A percentile compares a stretch with the other conserved stretches of the same genome.
These are phyloP conservation scores for Mycena citricolor DNA, from an alignment of 1,284 basidiomycete species.

Conservation along the genomic window DNA sequence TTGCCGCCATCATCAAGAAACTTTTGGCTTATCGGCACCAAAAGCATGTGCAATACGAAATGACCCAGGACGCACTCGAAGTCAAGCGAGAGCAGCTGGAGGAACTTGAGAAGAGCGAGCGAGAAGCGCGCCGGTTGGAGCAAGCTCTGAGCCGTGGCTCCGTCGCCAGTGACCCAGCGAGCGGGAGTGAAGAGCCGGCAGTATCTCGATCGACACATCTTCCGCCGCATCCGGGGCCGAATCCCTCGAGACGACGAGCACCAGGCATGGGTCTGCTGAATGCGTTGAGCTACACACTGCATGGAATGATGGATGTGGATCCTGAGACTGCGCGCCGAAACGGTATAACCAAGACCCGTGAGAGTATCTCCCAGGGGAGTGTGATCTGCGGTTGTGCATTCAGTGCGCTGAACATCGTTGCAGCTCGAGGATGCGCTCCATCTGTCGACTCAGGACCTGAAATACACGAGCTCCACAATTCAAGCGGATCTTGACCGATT, in stretches of 20 bases:
- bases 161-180: conserved; percentile 32
- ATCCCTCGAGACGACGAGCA: conserved; percentile 56
- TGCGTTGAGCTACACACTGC: conserved; percentile 91
- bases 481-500: conserved; percentile 98
- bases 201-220: conserved; percentile 42
- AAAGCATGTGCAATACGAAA: conserved; percentile 97
- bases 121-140: conserved; percentile 86
- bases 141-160: conserved; percentile 75
- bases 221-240: conserved; percentile 75
- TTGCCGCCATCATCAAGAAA: conserved; percentile 92
- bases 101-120: conserved; percentile 90
- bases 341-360: conserved; percentile 90
- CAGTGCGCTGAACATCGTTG: conserved; percentile 10
- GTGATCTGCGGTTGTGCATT: conserved; percentile 1
- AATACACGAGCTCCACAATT: conserved; percentile 93
- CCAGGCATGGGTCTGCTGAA: conserved; percentile 88
- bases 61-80: conserved; percentile 91
- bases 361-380: conserved; percentile 88
- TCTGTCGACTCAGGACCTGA: conserved; percentile 87
- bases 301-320: conserved; percentile 98
- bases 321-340: conserved; percentile 93
- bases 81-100: conserved; percentile 85
- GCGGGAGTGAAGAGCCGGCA: conserved; percentile 33
- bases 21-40: conserved; percentile 94
- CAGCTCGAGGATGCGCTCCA: conserved; percentile 93